Percentiles rank a stretch among this genome's conserved stretches.
Evolutionary conservation across 2,329 filamentous ascomycete genomes (phyloP).

Genomic region (Shiraia sp.): DNA sequence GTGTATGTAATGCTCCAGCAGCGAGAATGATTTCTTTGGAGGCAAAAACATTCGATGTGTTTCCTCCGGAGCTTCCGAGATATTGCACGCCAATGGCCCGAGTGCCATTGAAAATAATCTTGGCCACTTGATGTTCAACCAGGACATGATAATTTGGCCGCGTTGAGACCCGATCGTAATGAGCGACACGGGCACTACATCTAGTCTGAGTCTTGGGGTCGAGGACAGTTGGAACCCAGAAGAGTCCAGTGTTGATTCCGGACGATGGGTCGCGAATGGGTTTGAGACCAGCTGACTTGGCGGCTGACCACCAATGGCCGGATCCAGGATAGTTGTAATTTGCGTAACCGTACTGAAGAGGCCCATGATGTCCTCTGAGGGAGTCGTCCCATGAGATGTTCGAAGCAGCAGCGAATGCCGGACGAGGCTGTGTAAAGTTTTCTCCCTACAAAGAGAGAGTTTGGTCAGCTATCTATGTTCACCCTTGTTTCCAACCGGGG

Average conservation of each 20-base stretch:
- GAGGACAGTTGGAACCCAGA: constrained; percentile 31
- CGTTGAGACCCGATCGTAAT: constrained; percentile 32
- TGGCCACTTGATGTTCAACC: constrained; percentile 19
- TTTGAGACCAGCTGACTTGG: constrained; percentile 15
- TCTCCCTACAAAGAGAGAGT: constrained; percentile 17
- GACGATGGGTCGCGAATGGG: constrained; percentile 16
- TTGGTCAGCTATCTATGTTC: too few relatives aligned
- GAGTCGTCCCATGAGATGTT: constrained; percentile 27
- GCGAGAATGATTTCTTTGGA: constrained; percentile 60
- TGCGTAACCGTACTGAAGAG: constrained; percentile 27
- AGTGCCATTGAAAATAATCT: constrained; percentile 17
- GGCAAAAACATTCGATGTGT: constrained; percentile 12
- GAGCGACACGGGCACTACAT: constrained; percentile 34
- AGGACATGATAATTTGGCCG: constrained; percentile 38
- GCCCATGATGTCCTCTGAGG: constrained; percentile 23
- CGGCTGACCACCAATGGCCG: constrained; percentile 25
- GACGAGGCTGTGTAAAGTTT: constrained; percentile 21
- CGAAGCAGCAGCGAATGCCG: constrained; percentile 11
- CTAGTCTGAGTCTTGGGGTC: constrained; percentile 33
- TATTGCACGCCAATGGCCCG: constrained; percentile 25
- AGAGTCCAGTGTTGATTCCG: constrained; percentile 36
- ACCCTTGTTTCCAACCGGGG: too few relatives aligned
- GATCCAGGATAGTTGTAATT: constrained; percentile 28
- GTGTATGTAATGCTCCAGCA: constrained; percentile 62
- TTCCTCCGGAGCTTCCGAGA: constrained; percentile 4